These are phyloP conservation scores for Kokia cookei DNA, from an alignment of 441 rosid genomes.

Conservation along the genomic window DNA sequence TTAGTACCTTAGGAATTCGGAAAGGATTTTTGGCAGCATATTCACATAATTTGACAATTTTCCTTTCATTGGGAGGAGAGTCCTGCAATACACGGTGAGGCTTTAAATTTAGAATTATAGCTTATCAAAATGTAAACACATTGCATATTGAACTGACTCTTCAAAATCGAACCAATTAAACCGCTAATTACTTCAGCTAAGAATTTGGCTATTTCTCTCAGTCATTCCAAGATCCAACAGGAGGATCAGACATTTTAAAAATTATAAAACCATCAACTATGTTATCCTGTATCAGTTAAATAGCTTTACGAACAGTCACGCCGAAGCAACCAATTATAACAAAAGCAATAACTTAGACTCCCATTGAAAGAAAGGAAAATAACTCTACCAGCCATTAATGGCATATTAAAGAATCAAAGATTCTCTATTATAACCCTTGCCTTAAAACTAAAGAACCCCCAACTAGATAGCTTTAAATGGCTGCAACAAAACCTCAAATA, in stretches of 20 bases:
- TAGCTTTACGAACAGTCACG: background rate
- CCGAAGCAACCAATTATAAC: background rate
- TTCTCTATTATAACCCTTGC: background rate
- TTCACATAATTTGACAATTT: slow-evolving; percentile 82
- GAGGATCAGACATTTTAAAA: background rate
- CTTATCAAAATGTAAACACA: too few species aligned
- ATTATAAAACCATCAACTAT: background rate
- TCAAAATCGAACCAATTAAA: background rate
- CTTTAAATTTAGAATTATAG: background rate
- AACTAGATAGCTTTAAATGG: background rate
- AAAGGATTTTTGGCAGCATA: slow-evolving; percentile 89
- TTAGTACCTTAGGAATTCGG: slow-evolving; percentile 75
- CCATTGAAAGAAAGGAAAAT: background rate
- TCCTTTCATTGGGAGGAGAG: slow-evolving; percentile 70
- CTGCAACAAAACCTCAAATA: background rate
- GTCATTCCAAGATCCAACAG: background rate
- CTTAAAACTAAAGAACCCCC: background rate
- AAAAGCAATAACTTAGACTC: background rate
- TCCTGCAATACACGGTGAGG: slow-evolving; percentile 42
- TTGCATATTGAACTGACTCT: background rate
- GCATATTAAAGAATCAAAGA: background rate
- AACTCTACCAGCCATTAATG: background rate
- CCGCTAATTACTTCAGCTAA: background rate
- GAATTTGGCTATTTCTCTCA: background rate
- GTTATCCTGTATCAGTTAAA: background rate